Evolutionary conservation across 2,329 filamentous ascomycete species (phyloP).

Genomic region (Metarhizium brunneum): DNA sequence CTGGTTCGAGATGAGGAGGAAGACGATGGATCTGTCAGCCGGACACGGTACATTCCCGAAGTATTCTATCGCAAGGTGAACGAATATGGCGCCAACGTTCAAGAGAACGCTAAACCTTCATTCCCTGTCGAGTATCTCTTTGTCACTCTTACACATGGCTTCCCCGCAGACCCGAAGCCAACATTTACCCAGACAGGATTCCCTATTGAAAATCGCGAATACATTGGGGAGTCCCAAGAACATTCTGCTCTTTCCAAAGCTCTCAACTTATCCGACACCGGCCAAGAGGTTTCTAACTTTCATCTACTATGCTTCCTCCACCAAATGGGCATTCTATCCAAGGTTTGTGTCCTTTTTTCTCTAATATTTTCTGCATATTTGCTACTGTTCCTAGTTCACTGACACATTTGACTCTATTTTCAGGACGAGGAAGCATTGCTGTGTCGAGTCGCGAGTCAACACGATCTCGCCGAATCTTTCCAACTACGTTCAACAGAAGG

Average conservation of each 20-base stretch:
- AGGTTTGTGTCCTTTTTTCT: slow-evolving; percentile 49
- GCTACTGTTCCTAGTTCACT: slow-evolving; percentile 2
- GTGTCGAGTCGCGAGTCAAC: slow-evolving; percentile 72
- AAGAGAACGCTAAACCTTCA: slow-evolving; percentile 91
- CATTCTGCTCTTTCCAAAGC: slow-evolving; percentile 57
- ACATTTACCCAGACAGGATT: slow-evolving; percentile 68
- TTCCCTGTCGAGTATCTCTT: slow-evolving; percentile 97
- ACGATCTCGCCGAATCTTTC: slow-evolving; percentile 72
- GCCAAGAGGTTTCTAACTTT: slow-evolving; percentile 77
- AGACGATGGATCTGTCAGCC: slow-evolving; percentile 58
- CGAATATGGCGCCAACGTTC: slow-evolving; percentile 91
- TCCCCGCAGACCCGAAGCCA: slow-evolving; percentile 72
- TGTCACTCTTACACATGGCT: slow-evolving; percentile 92
- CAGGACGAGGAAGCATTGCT: slow-evolving; percentile 86
- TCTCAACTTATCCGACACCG: slow-evolving; percentile 54
- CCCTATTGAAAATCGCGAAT: slow-evolving; percentile 84
- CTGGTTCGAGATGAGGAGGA: slow-evolving; percentile 89
- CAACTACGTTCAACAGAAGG: slow-evolving; percentile 79
- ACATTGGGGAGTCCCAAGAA: slow-evolving; percentile 80
- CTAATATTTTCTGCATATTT: slow-evolving; percentile 2
- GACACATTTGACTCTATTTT: neutral
- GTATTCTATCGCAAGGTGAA: slow-evolving; percentile 95
- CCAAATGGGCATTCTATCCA: slow-evolving; percentile 69
- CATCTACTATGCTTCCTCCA: slow-evolving; percentile 86
- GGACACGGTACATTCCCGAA: slow-evolving; percentile 85